These are phyloP conservation scores for Malassezia japonica DNA, from an alignment of 1,284 basidiomycete genomes.

Conservation along the genomic window DNA sequence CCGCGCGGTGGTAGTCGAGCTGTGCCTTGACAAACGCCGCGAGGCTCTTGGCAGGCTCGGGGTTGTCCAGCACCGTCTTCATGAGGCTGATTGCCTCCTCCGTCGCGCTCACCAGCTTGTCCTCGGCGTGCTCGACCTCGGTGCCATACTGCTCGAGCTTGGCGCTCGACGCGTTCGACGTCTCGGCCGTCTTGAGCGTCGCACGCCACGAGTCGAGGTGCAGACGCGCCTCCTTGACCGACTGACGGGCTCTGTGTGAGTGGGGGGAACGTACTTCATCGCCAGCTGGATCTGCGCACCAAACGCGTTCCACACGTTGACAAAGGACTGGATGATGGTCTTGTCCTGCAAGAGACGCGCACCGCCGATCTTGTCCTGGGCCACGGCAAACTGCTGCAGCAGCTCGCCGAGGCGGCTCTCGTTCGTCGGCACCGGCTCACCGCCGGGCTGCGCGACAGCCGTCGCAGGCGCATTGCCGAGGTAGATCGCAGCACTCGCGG, in stretches of 20 bases:
- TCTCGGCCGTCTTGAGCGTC: slow-evolving; percentile 36
- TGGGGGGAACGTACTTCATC: slow-evolving; percentile 18
- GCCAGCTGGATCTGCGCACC: slow-evolving; percentile 43
- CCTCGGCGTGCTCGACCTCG: slow-evolving; percentile 48
- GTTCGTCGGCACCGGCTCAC: slow-evolving; percentile 8
- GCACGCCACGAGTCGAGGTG: slow-evolving; percentile 45
- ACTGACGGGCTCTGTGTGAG: slow-evolving; percentile 26
- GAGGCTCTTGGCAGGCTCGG: slow-evolving; percentile 86
- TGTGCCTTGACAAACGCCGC: slow-evolving; percentile 84
- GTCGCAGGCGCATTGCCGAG: slow-evolving; percentile 44
- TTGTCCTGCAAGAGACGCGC: slow-evolving; percentile 75
- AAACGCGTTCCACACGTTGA: slow-evolving; percentile 65
- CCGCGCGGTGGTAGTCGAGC: slow-evolving; percentile 70
- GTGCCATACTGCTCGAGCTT: slow-evolving; percentile 32
- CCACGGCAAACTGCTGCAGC: slow-evolving; percentile 67
- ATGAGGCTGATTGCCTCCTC: slow-evolving; percentile 95
- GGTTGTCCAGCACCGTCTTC: slow-evolving; percentile 95
- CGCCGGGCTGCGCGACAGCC: slow-evolving; percentile 18
- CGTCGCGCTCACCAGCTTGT: slow-evolving; percentile 77
- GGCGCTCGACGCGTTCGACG: slow-evolving; percentile 17
- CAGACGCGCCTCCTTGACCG: slow-evolving; percentile 41
- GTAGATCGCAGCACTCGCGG: slow-evolving; percentile 60
- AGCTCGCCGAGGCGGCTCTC: slow-evolving; percentile 55
- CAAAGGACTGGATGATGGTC: slow-evolving; percentile 63
- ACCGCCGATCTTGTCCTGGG: slow-evolving; percentile 77